Conservation (phyloP, 2,329 filamentous ascomycete species). For the Albifimbria verrucaria region DNA sequence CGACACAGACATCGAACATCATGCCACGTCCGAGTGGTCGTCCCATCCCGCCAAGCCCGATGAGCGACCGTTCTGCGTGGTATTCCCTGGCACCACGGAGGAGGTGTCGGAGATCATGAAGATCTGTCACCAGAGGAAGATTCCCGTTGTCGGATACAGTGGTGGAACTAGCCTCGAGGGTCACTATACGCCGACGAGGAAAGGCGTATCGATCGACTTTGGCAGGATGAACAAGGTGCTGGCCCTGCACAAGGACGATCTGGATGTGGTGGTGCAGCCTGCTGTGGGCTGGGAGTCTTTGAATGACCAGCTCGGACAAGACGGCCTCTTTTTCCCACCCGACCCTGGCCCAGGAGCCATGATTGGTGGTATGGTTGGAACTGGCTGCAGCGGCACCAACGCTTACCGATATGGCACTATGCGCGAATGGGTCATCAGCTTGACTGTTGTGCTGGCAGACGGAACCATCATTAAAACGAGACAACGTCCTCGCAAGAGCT, state of each 20-base stretch:
- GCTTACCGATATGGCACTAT: constrained; percentile 92
- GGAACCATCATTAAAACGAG: constrained; percentile 87
- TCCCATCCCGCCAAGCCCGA: constrained; percentile 48
- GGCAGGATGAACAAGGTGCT: constrained; percentile 80
- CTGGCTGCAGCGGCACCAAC: constrained; percentile 75
- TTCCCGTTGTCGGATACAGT: constrained; percentile 83
- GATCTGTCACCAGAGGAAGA: constrained; percentile 73
- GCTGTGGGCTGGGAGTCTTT: constrained; percentile 84
- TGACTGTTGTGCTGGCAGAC: constrained; percentile 87
- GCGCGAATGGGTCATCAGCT: constrained; percentile 85
- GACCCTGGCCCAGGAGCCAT: constrained; percentile 88
- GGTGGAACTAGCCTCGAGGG: constrained; percentile 89
- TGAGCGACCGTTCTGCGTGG: constrained; percentile 63
- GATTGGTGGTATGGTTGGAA: constrained; percentile 87
- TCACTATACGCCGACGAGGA: constrained; percentile 78
- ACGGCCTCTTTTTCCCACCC: constrained; percentile 86
- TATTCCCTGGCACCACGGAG: constrained; percentile 74
- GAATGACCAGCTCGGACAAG: constrained; percentile 70
- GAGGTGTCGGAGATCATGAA: constrained; percentile 88
- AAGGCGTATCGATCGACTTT: constrained; percentile 85
- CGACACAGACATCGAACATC: constrained; percentile 50
- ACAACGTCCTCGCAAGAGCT: constrained; percentile 84
- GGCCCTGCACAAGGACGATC: constrained; percentile 70
- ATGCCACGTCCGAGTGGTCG: constrained; percentile 62
- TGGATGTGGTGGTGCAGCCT: constrained; percentile 74